Base-by-base conservation (phyloP, 2,329 filamentous ascomycete genomes). In the Fusarium goolgardi region DNA sequence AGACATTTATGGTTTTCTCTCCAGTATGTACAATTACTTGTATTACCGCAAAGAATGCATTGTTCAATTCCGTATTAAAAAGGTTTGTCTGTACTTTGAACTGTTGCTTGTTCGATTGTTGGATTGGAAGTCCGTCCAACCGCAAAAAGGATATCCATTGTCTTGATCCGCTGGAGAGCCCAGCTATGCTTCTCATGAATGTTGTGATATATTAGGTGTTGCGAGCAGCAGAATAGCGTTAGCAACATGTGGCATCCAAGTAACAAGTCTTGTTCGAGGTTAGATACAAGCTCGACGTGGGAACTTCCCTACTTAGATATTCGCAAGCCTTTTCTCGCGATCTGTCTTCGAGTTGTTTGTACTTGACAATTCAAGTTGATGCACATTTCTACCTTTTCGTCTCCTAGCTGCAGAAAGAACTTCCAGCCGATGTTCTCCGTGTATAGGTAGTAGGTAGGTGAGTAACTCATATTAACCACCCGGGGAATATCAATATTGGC, bases 11-110 rank as follows among this genome's bases (percentile, higher is more conserved):
- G 50, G 59, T 52, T 54, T 62, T 41, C 27, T 62, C 51, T 50
- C 21, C 58, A 59, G 60, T 63, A 70, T 73, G 70, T 73, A 74
- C 63, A 70, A 69, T 50, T 62, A 74, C 63, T 44, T 73, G 71
- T 73, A 74, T 55, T 49, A 71, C 55, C 55, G 64, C 63, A 31
- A 57, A 60, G 53, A 61, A 60, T 55, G 31, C 63, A 63, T 44
- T 53, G 40, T 43, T 55, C 50, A 50, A 39, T 47, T 54, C 49
- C 37, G 44, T 43, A 50, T 39, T 34, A 29, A 18, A 34, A 51
- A 29, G 5, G 12, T 16, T 44, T 35, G 15, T 23, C 16, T 56
- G 9, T 47, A 7, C n/a, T 57, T 35, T 21, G 29, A 29, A 20
- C 55, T 10, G 7, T n/a, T 63, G 21, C 21, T 39, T 23, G 15